Evolutionary conservation across 805 yeast genomes (phyloP).

Genomic region (Candida coquimbonensis): DNA sequence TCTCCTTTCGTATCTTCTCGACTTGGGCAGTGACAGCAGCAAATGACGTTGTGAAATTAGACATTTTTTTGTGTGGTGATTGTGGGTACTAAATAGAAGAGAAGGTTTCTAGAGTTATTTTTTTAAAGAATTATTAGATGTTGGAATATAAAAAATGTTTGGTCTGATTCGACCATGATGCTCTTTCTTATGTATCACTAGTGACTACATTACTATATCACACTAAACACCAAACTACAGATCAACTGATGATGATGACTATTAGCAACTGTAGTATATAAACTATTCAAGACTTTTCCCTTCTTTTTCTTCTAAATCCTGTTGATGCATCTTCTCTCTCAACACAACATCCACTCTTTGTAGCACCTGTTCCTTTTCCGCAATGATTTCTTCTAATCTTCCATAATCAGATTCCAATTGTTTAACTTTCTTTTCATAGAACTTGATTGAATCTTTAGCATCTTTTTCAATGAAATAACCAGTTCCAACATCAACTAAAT

Average conservation of each 20-base stretch:
- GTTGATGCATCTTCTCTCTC: constrained; percentile 44
- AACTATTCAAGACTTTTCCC: not conserved
- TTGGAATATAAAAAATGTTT: no score
- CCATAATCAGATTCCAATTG: constrained; percentile 68
- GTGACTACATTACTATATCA: no score
- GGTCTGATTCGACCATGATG: not conserved
- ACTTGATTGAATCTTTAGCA: constrained; percentile 56
- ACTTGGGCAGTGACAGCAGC: constrained; percentile 4
- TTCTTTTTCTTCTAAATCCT: constrained; percentile 17
- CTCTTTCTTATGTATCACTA: no score
- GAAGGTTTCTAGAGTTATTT: not conserved
- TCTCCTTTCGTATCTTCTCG: constrained; percentile 10
- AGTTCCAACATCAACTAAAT: constrained; percentile 91
- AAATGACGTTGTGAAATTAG: constrained; percentile 1
- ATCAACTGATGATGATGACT: not conserved
- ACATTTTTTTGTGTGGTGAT: not conserved
- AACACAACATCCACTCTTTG: constrained; percentile 54
- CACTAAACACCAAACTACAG: no score
- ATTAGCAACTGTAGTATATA: not conserved
- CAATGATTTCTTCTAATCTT: constrained; percentile 67
- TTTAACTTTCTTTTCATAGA: constrained; percentile 65
- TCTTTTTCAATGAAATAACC: constrained; percentile 88
- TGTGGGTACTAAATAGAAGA: not conserved
- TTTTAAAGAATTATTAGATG: no score
- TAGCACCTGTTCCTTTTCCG: constrained; percentile 61